Evolutionary conservation across 2,329 filamentous ascomycete species (phyloP), one percentile per base, ranked within the genome.

Genomic region (Fusarium pseudonygamai): DNA sequence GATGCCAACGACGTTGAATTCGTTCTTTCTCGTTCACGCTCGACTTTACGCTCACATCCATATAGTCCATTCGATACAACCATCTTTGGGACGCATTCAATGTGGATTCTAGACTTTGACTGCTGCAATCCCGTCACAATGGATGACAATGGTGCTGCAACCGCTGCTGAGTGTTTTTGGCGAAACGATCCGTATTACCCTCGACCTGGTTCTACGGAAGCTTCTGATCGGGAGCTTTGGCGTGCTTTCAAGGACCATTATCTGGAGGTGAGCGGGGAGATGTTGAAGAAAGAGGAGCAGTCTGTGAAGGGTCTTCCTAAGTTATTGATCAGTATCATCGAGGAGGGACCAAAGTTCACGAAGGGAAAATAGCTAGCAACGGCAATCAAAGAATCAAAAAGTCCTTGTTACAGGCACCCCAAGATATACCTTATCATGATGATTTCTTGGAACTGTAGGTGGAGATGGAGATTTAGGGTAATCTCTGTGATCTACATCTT

Each of bases 1-100:
- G 87, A 90, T 69, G 87, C 83, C 2, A 85, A 85, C 40, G 87
- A 89, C 50, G 82, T 90, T 5, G 87, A 90, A 55, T 90, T 89
- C 71, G 88, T 90, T 1, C 82, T 90, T 6, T 84, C 76, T 40
- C 59, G 56, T n/a, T 43, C 53, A 11, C 37, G n/a, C 16, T 12
- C 15, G 7, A 46, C 45, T 26, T 26, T 37, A 46, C 34, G 47
- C n/a, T 26, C 45, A 36, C 26, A 39, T 4, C n/a, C 18, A 26
- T 2, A 26, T 4, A 36, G 28, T 9, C 49, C n/a, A 14, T 59
- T 67, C 6, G 24, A 28, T 12, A 18, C 64, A 0, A n/a, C 1
- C 4, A 46, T 18, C 5, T 74, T 86, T 1, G 83, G 81, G 0
- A 15, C 67, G 0, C 82, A 85, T 69, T 58, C 64, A 0, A 67